A percentile compares a stretch with the other conserved stretches of the same genome.
phyloP scores from a whole-genome alignment of 345 rosid species.

The Rhizophora apiculata region DNA sequence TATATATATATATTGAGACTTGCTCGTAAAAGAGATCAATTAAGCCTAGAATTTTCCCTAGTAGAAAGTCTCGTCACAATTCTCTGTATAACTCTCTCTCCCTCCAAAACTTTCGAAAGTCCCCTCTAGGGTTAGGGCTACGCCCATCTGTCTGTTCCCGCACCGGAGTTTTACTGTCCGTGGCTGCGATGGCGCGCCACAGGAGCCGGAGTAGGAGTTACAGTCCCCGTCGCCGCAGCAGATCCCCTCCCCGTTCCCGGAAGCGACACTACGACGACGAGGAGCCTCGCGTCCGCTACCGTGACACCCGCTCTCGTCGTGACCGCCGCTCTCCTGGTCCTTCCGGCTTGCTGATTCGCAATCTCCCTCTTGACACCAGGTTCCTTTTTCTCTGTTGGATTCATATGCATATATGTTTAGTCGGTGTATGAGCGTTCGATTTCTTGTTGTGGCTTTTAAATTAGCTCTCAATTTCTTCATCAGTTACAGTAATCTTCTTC shows the following conservation, averaged over 20 bases:
- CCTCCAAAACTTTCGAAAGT: too few species aligned
- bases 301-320: constrained; percentile 48
- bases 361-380: constrained; percentile 93
- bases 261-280: constrained; percentile 56
- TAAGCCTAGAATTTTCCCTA: too few species aligned
- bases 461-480: neutral
- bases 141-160: neutral
- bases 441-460: neutral
- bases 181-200: constrained; percentile 49
- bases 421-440: neutral
- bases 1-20: too few species aligned
- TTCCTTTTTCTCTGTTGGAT: constrained; percentile 13
- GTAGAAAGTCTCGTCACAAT: too few species aligned
- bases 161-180: neutral
- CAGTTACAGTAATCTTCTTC: neutral
- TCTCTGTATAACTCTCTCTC: too few species aligned
- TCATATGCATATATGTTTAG: neutral
- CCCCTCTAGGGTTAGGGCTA: constrained; percentile 32
- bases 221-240: constrained; percentile 75
- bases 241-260: constrained; percentile 57
- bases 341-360: constrained; percentile 86
- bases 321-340: constrained; percentile 82
- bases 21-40: too few species aligned
- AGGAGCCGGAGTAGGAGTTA: constrained; percentile 76
- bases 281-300: constrained; percentile 31